Evolutionary conservation across 495 filamentous ascomycete genomes (phyloP).

Genomic region (Neohortaea acidophila): DNA sequence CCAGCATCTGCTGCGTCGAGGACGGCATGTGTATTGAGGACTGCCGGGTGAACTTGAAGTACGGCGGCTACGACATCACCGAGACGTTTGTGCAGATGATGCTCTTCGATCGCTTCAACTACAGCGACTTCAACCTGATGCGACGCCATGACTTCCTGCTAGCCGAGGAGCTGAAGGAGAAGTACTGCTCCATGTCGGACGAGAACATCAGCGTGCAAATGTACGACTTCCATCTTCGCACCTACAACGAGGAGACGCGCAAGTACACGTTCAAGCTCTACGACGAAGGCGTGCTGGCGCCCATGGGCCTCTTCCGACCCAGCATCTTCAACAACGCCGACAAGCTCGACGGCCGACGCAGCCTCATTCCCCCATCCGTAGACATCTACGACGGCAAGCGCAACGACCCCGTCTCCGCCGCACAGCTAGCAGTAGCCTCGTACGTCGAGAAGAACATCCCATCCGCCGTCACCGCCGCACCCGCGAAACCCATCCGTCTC

Average conservation of each 20-base stretch:
- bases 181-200: slow-evolving; percentile 74
- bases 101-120: slow-evolving; percentile 87
- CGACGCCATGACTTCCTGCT: slow-evolving; percentile 83
- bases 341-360: slow-evolving; percentile 65
- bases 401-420: slow-evolving; percentile 75
- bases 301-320: slow-evolving; percentile 70
- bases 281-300: slow-evolving; percentile 80
- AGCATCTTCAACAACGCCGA: slow-evolving; percentile 62
- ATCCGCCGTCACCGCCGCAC: slow-evolving; percentile 46
- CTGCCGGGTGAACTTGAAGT: slow-evolving; percentile 85
- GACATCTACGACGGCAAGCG: slow-evolving; percentile 84
- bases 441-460: slow-evolving; percentile 26
- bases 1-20: slow-evolving; percentile 92
- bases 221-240: slow-evolving; percentile 76
- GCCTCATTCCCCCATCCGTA: slow-evolving; percentile 65
- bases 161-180: slow-evolving; percentile 88
- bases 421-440: slow-evolving; percentile 56
- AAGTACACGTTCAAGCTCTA: slow-evolving; percentile 92
- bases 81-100: slow-evolving; percentile 94
- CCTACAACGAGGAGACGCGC: slow-evolving; percentile 69
- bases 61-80: slow-evolving; percentile 81
- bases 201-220: slow-evolving; percentile 65
- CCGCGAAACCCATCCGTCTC: slow-evolving; percentile 24
- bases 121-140: slow-evolving; percentile 79
- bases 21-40: slow-evolving; percentile 91